These are phyloP conservation scores for Lactarius vividus DNA, from an alignment of 768 basidiomycete species.

Conservation along the genomic window DNA sequence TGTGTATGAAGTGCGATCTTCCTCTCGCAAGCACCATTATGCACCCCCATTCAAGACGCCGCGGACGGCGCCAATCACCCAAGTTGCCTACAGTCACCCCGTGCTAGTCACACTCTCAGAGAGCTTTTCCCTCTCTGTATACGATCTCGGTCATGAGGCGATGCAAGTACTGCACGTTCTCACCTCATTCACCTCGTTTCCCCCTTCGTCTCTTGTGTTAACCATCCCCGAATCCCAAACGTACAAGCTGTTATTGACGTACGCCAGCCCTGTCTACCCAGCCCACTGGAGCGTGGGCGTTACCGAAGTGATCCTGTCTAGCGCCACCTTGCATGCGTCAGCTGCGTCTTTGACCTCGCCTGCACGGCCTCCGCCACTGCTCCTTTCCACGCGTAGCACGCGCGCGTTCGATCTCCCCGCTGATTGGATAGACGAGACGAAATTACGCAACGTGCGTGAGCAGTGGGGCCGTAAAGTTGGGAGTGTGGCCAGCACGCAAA, in stretches of 20 bases:
- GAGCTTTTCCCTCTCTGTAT: conserved; percentile 67
- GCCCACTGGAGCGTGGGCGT: conserved; percentile 76
- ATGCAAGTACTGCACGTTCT: conserved; percentile 63
- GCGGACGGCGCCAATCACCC: conserved; percentile 49
- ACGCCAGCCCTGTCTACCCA: conserved; percentile 76
- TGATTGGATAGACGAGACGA: conserved; percentile 68
- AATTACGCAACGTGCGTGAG: conserved; percentile 60
- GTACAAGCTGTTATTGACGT: conserved; percentile 74
- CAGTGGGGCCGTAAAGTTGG: conserved; percentile 78
- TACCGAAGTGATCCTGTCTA: conserved; percentile 70
- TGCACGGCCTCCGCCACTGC: conserved; percentile 44
- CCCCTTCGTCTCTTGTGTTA: conserved; percentile 77
- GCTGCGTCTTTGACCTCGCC: conserved; percentile 23
- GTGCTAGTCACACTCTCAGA: conserved; percentile 69
- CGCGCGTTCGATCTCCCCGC: conserved; percentile 69
- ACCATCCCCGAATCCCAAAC: conserved; percentile 54
- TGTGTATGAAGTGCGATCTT: conserved; percentile 51
- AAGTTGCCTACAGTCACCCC: conserved; percentile 76
- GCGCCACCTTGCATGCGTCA: conserved; percentile 7
- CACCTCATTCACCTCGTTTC: conserved; percentile 73
- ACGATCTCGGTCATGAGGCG: conserved; percentile 54
- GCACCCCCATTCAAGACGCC: conserved; percentile 41
- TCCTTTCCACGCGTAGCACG: conserved; percentile 54
- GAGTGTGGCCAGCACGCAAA: conserved; percentile 68
- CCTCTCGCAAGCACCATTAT: conserved; percentile 46